A percentile compares a stretch with the other conserved stretches of the same genome.
Evolutionary conservation across 345 rosid species (phyloP).

Genomic region (Eucalyptus grandis): DNA sequence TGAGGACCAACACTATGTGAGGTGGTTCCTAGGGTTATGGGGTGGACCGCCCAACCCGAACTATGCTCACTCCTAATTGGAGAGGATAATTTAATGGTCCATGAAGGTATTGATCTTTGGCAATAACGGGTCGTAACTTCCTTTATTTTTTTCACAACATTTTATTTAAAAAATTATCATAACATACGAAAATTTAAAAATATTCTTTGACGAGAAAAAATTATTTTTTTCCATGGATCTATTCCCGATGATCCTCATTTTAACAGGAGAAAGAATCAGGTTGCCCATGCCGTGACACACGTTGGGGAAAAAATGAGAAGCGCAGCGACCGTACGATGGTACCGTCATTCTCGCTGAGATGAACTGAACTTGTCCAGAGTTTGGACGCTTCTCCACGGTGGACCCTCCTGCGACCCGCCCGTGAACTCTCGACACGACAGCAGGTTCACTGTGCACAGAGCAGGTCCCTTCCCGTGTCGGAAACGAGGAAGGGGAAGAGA

Average conservation of each 20-base stretch:
- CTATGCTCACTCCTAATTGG: no score
- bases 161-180: fast-evolving
- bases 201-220: fast-evolving
- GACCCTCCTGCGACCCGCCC: not conserved
- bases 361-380: not conserved
- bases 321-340: no score
- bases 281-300: no score
- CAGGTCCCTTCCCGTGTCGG: not conserved
- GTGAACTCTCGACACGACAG: not conserved
- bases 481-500: not conserved
- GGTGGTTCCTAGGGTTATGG: no score
- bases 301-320: not conserved
- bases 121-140: not conserved
- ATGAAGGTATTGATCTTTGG: not conserved
- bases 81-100: not conserved
- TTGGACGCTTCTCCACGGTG: not conserved
- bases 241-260: not conserved
- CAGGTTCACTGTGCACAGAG: not conserved
- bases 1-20: no score
- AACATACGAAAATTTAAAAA: not conserved
- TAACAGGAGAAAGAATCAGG: not conserved
- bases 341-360: not conserved
- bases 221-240: not conserved
- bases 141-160: not conserved
- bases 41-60: no score